Conservation (phyloP, 768 basidiomycete species). For the Royoungia palumana region DNA sequence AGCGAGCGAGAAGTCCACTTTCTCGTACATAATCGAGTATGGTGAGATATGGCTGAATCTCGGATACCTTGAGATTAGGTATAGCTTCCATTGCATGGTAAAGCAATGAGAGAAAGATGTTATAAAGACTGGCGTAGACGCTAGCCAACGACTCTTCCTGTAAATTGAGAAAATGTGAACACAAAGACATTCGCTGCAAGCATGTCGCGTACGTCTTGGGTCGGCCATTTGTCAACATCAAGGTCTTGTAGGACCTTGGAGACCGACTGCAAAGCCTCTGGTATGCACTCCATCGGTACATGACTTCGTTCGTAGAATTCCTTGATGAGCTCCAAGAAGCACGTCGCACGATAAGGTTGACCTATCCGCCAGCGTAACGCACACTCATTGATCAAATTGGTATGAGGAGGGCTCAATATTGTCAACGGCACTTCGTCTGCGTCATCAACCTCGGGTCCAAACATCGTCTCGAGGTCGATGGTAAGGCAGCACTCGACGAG, state of each 20-base stretch:
- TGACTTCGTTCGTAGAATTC: constrained; percentile 85
- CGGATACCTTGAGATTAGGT: constrained; percentile 68
- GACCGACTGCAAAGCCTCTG: constrained; percentile 79
- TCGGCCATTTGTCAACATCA: constrained; percentile 73
- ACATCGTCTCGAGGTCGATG: constrained; percentile 85
- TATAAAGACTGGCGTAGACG: constrained; percentile 74
- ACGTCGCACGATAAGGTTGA: constrained; percentile 69
- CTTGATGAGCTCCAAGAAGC: constrained; percentile 83
- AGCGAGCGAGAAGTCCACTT: constrained; percentile 67
- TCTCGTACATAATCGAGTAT: constrained; percentile 71
- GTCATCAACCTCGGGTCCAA: constrained; percentile 86
- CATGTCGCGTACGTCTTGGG: constrained; percentile 65
- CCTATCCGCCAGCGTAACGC: constrained; percentile 88
- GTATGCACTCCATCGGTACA: constrained; percentile 92
- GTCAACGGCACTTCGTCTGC: constrained; percentile 94
- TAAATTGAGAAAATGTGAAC: constrained; percentile 2
- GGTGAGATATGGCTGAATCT: constrained; percentile 59
- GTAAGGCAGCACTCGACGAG: constrained; percentile 81
- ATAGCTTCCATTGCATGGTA: constrained; percentile 82
- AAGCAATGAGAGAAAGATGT: constrained; percentile 77
- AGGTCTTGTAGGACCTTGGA: constrained; percentile 67
- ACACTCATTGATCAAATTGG: constrained; percentile 84
- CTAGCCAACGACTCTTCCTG: constrained; percentile 68
- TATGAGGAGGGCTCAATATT: constrained; percentile 76
- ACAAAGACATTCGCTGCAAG: neutral